These are phyloP conservation scores for Dimocarpus longan DNA, from an alignment of 345 rosid genomes.

Conservation along the genomic window DNA sequence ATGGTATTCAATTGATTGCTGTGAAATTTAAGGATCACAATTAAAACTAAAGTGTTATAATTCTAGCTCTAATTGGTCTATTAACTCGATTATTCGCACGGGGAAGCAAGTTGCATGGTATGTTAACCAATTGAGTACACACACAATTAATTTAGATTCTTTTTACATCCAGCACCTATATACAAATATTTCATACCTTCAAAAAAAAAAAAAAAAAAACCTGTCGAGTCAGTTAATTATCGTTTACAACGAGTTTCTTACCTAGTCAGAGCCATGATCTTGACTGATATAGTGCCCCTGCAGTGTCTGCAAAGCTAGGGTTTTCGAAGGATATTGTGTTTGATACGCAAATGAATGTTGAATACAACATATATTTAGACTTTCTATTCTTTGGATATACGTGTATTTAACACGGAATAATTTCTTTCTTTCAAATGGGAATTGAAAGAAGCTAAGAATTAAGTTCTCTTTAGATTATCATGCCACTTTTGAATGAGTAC, in stretches of 20 bases:
- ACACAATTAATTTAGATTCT: too few species aligned
- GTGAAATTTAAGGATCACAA: too few species aligned
- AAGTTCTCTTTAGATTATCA: background rate
- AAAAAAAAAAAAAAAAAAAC: too few species aligned
- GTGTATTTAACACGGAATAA: background rate
- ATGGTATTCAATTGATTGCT: too few species aligned
- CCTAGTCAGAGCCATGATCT: too few species aligned
- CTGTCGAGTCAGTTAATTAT: too few species aligned
- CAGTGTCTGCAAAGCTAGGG: too few species aligned
- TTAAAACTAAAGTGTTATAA: too few species aligned
- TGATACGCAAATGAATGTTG: background rate
- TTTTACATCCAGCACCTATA: background rate
- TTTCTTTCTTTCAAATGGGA: background rate
- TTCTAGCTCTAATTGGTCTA: too few species aligned
- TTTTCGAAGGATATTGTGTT: background rate
- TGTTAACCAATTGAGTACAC: background rate
- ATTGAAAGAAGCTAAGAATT: background rate
- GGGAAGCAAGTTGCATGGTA: background rate
- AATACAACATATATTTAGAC: background rate
- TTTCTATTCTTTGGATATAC: background rate
- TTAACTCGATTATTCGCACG: background rate
- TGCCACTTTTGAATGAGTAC: background rate
- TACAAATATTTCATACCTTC: too few species aligned
- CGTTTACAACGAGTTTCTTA: too few species aligned
- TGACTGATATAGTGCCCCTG: too few species aligned